Conservation (phyloP, 257 asterid genomes). For the Ajuga chamaepitys region DNA sequence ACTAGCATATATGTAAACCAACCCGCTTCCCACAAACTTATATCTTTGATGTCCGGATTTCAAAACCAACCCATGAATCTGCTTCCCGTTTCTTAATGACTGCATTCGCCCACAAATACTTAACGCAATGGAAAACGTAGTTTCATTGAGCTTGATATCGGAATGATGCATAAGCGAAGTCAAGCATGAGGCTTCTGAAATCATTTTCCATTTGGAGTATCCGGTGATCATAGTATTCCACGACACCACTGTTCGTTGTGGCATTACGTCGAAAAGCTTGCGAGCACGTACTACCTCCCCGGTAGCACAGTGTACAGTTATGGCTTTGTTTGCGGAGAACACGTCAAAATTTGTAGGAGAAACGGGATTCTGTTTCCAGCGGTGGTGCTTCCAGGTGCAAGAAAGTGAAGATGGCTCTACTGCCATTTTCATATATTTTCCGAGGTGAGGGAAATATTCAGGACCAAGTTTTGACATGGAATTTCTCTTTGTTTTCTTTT, state of each 20-base stretch:
- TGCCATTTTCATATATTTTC: conserved; percentile 23
- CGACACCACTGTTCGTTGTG: conserved; percentile 51
- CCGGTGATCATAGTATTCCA: conserved; percentile 81
- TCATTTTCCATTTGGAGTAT: conserved; percentile 38
- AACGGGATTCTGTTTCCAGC: conserved; percentile 25
- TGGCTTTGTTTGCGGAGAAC: conserved; percentile 40
- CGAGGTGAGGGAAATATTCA: conserved; percentile 12
- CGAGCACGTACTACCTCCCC: conserved; percentile 53
- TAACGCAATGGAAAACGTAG: conserved; percentile 38
- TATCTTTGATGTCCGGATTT: conserved; percentile 44
- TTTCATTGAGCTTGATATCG: conserved; percentile 41
- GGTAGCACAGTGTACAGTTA: conserved; percentile 15
- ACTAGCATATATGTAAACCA: conserved; percentile 43
- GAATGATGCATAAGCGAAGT: conserved; percentile 47
- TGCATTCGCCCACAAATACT: conserved; percentile 54
- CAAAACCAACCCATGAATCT: conserved; percentile 53
- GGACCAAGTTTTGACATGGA: conserved; percentile 19
- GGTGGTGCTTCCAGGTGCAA: conserved; percentile 34
- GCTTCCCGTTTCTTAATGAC: conserved; percentile 36
- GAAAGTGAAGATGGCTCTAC: conserved; percentile 18
- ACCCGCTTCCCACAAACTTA: conserved; percentile 54
- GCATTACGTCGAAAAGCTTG: conserved; percentile 63
- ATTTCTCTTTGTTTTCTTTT: not conserved
- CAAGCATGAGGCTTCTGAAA: conserved; percentile 29
- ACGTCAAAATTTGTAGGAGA: conserved; percentile 4